Conservation (phyloP, 306 rosid species). For the Prunus fruticosa region DNA sequence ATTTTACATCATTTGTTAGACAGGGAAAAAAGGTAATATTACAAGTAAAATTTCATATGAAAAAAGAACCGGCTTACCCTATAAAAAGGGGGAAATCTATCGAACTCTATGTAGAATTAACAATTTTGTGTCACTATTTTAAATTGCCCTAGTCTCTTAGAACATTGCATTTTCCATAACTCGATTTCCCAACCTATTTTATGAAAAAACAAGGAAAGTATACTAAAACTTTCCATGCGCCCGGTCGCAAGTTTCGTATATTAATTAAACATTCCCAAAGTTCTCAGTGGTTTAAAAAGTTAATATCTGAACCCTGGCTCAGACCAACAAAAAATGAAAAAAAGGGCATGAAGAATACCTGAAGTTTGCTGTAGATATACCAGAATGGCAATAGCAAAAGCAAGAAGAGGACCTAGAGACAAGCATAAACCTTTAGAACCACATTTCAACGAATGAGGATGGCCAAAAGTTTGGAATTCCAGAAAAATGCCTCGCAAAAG, state of each 20-base stretch:
- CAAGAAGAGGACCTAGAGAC: constrained; percentile 68
- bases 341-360: constrained; percentile 47
- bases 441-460: constrained; percentile 14
- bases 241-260: neutral
- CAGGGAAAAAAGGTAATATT: neutral
- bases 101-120: neutral
- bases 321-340: neutral
- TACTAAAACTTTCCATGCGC: neutral
- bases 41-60: neutral
- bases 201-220: neutral
- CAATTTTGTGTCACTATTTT: neutral
- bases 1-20: neutral
- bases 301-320: neutral
- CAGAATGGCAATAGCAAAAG: constrained; percentile 85
- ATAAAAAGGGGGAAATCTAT: neutral
- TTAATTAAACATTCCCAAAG: neutral
- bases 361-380: constrained; percentile 90
- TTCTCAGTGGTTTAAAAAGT: neutral
- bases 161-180: neutral
- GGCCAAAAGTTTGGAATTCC: constrained; percentile 8
- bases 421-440: constrained; percentile 25
- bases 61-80: neutral
- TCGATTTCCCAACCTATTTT: neutral
- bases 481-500: neutral
- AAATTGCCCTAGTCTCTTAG: neutral